phyloP scores from a whole-genome alignment of 164 flowering plant species.

The Stephania yunnanensis region DNA sequence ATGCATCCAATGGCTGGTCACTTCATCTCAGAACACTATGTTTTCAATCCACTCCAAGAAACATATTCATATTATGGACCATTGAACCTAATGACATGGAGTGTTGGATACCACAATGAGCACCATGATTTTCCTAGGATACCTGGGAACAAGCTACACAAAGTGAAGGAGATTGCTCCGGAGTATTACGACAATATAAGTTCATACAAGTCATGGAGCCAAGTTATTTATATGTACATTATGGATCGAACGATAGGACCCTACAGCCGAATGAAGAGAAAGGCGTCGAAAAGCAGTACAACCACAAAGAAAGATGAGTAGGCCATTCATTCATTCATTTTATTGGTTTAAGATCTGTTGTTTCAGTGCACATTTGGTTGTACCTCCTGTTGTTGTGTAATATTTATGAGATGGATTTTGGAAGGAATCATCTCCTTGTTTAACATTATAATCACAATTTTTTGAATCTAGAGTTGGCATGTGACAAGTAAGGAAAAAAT shows the following conservation, averaged over 20 bases:
- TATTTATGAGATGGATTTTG: neutral
- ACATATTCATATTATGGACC: slow-evolving; percentile 96
- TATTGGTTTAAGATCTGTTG: neutral
- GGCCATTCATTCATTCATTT: slow-evolving; percentile 10
- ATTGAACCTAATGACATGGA: slow-evolving; percentile 82
- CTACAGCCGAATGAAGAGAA: slow-evolving; percentile 91
- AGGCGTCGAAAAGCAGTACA: slow-evolving; percentile 18
- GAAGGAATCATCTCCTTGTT: neutral
- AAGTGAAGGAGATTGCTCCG: slow-evolving; percentile 91
- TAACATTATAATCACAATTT: neutral
- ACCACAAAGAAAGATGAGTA: slow-evolving; percentile 47
- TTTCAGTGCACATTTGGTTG: neutral
- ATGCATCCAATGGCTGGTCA: slow-evolving; percentile 99
- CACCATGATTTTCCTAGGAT: slow-evolving; percentile 98
- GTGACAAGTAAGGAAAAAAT: neutral
- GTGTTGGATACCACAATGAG: slow-evolving; percentile 93
- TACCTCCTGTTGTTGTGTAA: neutral
- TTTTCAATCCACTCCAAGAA: slow-evolving; percentile 81
- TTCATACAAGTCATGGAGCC: slow-evolving; percentile 85
- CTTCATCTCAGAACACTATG: slow-evolving; percentile 90
- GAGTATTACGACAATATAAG: slow-evolving; percentile 65
- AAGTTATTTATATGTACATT: slow-evolving; percentile 88
- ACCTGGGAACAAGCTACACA: slow-evolving; percentile 81
- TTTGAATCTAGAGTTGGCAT: neutral
- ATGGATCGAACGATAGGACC: slow-evolving; percentile 84